phyloP scores from a whole-genome alignment of 2,329 filamentous ascomycete species.

The Aspergillus clavatus region DNA sequence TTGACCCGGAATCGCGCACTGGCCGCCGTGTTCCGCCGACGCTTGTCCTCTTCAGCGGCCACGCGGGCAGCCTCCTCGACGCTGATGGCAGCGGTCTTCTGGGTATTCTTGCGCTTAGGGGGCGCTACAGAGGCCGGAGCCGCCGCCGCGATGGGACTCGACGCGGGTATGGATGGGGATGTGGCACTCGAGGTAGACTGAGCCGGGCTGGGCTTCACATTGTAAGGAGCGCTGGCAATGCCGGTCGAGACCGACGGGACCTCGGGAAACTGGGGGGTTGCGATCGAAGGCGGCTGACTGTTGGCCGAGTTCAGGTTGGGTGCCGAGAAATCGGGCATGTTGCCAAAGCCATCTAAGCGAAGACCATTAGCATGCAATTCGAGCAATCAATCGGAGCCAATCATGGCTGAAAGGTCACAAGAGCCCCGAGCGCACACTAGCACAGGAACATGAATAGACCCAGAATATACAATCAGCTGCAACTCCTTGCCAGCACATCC shows the following conservation, averaged over 20 bases:
- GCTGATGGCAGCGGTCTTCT: conserved; percentile 38
- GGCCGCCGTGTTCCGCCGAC: conserved; percentile 81
- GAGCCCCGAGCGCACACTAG: background rate
- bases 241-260: conserved; percentile 19
- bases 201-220: conserved; percentile 13
- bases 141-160: conserved; percentile 10
- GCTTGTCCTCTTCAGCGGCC: conserved; percentile 87
- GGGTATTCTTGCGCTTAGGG: conserved; percentile 37
- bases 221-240: conserved; percentile 1
- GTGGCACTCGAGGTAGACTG: conserved; percentile 13
- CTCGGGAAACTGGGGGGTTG: conserved; percentile 20
- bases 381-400: background rate
- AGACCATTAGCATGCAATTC: conserved; percentile 5
- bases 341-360: conserved; percentile 27
- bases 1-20: conserved; percentile 90
- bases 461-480: too few species aligned
- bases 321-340: conserved; percentile 28
- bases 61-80: conserved; percentile 67
- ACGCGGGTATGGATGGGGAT: conserved; percentile 12
- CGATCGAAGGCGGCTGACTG: conserved; percentile 21
- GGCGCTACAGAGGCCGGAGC: conserved; percentile 19
- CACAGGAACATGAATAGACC: background rate
- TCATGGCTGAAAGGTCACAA: background rate
- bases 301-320: conserved; percentile 26
- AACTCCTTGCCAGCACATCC: too few species aligned